Evolutionary conservation across 306 rosid species (phyloP), one percentile per base, ranked within the genome.

Genomic region (Herpetospermum pedunculosum): DNA sequence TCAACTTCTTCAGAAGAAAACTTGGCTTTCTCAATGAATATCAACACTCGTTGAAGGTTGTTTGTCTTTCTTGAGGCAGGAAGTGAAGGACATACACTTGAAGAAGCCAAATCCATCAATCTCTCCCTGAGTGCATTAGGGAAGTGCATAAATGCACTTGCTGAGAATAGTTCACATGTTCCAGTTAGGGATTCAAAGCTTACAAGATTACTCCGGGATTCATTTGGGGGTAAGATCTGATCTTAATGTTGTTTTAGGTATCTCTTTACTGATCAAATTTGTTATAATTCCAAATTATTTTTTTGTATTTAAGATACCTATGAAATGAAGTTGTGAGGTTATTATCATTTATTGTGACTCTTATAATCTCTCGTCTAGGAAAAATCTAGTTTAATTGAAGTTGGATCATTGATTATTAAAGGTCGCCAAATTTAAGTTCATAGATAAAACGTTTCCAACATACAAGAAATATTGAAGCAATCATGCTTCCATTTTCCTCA

Each of bases 181-280:
- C 99, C 99, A 75, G 89, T 95, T 69, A 96, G 99, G 77, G 99
- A 95, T 88, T 91, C 99, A 73, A 95, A 95, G 94, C 96, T 95
- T 73, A 95, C 99, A 21, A 88, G 99, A 82, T 83, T 95, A 73
- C 86, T 95, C 70, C 86, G 91, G 18, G 99, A 95, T 85, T 95
- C 99, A 49, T 95, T 95, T 83, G 99, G 99, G 53, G 99, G 99
- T 92, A 83, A 70, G 84, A 58, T 78, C 69, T 16, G 70, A 68
- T 46, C n/a, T 52, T 19, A 3, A 19, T 52, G 34, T 35, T 72
- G 64, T 50, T 52, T 23, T 72, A 7, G 43, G 28, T 49, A 19
- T 10, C 23, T 21, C 59, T 4, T 37, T 23, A 23, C 23, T 14
- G 76, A 52, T 35, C 4, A 46, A 18, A 16, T 70, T 29, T 29